phyloP scores from a whole-genome alignment of 345 rosid species.

The Corchorus olitorius region DNA sequence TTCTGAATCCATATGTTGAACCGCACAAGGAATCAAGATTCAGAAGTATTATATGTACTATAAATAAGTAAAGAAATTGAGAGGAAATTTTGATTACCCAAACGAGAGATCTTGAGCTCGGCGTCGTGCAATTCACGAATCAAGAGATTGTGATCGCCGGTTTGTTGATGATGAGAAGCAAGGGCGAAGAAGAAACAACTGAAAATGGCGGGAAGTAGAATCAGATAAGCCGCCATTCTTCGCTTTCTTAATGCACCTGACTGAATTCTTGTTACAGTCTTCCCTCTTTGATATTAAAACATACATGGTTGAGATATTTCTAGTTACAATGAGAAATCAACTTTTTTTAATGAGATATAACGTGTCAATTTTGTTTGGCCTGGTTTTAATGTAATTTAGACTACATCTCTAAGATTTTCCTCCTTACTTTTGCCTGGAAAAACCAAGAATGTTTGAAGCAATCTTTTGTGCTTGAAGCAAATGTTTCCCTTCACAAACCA shows the following conservation, averaged over 20 bases:
- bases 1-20: slow-evolving; percentile 43
- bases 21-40: neutral
- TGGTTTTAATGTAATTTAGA: neutral
- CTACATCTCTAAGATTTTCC: neutral
- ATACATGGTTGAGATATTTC: too few species aligned
- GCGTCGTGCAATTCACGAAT: slow-evolving; percentile 45
- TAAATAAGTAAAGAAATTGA: neutral
- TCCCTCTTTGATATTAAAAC: too few species aligned
- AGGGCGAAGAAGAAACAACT: slow-evolving; percentile 23
- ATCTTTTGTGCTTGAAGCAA: too few species aligned
- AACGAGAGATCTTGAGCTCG: slow-evolving; percentile 51
- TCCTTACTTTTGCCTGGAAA: neutral
- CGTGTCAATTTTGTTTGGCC: neutral
- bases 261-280: too few species aligned
- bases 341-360: neutral
- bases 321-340: neutral
- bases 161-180: slow-evolving; percentile 29
- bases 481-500: too few species aligned
- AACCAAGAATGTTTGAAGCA: too few species aligned
- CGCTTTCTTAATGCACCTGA: neutral
- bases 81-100: slow-evolving; percentile 37
- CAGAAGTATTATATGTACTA: neutral
- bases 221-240: slow-evolving; percentile 25
- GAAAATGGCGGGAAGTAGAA: slow-evolving; percentile 39
- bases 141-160: slow-evolving; percentile 14